Percentiles rank a stretch among this genome's conserved stretches.
These are phyloP conservation scores for Eucalyptus marginata DNA, from an alignment of 345 rosid species.

Conservation along the genomic window DNA sequence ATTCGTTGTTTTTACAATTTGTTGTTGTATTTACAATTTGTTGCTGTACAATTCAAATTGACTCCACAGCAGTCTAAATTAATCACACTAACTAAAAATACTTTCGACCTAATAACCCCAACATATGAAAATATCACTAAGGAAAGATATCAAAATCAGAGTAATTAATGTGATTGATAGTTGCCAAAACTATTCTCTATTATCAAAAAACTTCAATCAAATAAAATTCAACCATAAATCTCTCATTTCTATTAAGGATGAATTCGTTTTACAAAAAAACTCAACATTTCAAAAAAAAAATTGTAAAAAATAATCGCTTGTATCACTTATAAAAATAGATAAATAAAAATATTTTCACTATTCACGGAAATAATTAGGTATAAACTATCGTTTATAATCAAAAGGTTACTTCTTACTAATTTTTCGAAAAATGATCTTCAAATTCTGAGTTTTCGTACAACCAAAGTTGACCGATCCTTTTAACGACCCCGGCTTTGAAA, in stretches of 20 bases:
- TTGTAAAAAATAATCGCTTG: accelerated
- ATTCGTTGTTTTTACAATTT: accelerated
- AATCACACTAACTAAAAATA: not conserved
- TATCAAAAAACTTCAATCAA: not conserved
- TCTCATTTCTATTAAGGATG: too few species aligned
- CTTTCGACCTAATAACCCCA: not conserved
- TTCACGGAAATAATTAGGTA: accelerated
- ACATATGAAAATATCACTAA: not conserved
- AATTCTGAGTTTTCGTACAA: not conserved
- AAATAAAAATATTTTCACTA: too few species aligned
- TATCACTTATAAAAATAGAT: accelerated
- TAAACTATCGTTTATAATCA: too few species aligned
- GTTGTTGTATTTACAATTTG: not conserved
- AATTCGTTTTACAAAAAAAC: accelerated
- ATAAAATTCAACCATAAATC: not conserved
- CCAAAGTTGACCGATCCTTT: not conserved
- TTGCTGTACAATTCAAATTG: not conserved
- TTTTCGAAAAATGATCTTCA: not conserved
- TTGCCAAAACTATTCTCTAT: not conserved
- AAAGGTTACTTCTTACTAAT: not conserved
- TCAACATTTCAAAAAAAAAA: too few species aligned
- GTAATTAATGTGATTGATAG: not conserved
- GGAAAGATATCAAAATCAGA: not conserved
- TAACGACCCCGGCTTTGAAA: not conserved
- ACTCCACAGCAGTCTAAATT: not conserved